Evolutionary conservation across 768 basidiomycete species (phyloP).

Genomic region (Rhodotorula diobovata): DNA sequence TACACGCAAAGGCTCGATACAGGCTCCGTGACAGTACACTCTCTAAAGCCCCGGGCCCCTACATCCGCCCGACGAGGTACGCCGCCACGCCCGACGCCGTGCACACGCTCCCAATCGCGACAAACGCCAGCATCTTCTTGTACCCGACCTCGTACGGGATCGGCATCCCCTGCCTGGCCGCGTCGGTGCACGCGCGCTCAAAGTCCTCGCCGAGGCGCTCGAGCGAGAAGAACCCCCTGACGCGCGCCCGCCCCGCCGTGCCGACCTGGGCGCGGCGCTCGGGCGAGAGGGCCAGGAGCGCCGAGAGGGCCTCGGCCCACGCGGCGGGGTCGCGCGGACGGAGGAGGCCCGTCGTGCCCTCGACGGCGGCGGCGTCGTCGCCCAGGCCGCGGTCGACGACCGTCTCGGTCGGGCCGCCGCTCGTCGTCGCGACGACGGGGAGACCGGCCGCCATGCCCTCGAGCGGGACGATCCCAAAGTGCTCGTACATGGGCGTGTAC

Average conservation of each 20-base stretch:
- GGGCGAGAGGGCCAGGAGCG: slow-evolving; percentile 52
- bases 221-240: slow-evolving; percentile 66
- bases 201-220: slow-evolving; percentile 46
- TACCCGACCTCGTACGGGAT: slow-evolving; percentile 30
- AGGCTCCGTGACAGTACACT: too few relatives aligned
- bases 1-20: too few relatives aligned
- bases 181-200: slow-evolving; percentile 57
- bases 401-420: slow-evolving; percentile 83
- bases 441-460: slow-evolving; percentile 91
- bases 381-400: slow-evolving; percentile 52
- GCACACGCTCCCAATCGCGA: not conserved
- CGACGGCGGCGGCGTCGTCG: too few relatives aligned
- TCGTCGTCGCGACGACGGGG: slow-evolving; percentile 80
- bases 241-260: slow-evolving; percentile 59
- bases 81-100: not conserved
- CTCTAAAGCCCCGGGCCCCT: too few relatives aligned
- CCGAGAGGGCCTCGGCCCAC: slow-evolving; percentile 67
- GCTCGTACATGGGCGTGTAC: slow-evolving; percentile 92
- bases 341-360: slow-evolving; percentile 74
- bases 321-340: slow-evolving; percentile 57
- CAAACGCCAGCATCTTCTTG: slow-evolving; percentile 18
- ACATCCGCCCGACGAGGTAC: not conserved
- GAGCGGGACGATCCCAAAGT: slow-evolving; percentile 93
- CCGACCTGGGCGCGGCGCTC: slow-evolving; percentile 55
- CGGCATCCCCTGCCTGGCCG: slow-evolving; percentile 19